Conservation (phyloP, 805 yeast species). For the Nakazawaea holstii region DNA sequence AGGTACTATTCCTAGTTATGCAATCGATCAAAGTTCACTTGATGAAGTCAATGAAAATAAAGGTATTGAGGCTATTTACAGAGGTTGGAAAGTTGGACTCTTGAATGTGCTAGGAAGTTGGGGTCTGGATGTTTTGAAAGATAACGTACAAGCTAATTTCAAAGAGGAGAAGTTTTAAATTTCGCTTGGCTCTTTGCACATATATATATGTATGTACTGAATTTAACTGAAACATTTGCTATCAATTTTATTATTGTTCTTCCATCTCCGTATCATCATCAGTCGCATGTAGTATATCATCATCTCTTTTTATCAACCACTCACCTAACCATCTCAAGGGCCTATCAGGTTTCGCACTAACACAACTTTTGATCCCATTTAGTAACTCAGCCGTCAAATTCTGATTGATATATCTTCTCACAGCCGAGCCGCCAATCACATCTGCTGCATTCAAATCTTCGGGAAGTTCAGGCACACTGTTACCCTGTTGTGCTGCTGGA, state of each 20-base stretch:
- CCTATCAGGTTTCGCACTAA: constrained; percentile 30
- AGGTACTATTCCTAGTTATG: constrained; percentile 27
- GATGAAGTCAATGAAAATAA: constrained; percentile 34
- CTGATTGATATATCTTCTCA: constrained; percentile 44
- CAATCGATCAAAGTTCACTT: constrained; percentile 18
- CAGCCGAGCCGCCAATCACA: constrained; percentile 48
- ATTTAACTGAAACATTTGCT: background rate
- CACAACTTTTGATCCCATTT: constrained; percentile 34
- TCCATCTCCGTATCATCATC: background rate
- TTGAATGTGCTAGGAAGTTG: constrained; percentile 77
- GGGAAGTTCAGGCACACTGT: constrained; percentile 3
- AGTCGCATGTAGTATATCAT: constrained; percentile 3
- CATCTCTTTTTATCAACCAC: constrained; percentile 23
- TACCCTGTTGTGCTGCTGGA: background rate
- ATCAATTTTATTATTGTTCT: background rate
- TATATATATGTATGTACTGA: background rate
- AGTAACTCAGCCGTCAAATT: constrained; percentile 40
- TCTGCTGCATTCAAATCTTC: constrained; percentile 21
- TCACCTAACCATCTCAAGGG: constrained; percentile 35
- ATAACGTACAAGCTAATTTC: constrained; percentile 39
- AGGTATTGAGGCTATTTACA: constrained; percentile 53
- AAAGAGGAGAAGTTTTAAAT: constrained; percentile 34
- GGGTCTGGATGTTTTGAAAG: constrained; percentile 61
- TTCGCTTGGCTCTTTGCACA: too few species aligned
- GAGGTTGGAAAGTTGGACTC: constrained; percentile 91